Conservation (phyloP, 331 rosid species). For the Erythrophleum ivorense region DNA sequence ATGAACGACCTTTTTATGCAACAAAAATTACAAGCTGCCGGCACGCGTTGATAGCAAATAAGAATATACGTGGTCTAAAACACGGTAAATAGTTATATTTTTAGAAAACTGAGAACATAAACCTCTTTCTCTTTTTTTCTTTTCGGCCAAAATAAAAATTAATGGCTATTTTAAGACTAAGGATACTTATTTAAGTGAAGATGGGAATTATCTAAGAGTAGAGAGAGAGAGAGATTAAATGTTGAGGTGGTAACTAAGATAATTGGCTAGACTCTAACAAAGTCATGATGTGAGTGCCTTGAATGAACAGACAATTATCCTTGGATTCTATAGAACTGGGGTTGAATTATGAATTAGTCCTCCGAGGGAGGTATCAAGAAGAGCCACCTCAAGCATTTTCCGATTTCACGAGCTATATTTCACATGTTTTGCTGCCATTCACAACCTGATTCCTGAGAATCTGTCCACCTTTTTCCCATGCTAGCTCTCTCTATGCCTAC, state of each 20-base stretch:
- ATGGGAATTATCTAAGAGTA: too few relatives aligned
- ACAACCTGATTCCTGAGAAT: slow-evolving; percentile 78
- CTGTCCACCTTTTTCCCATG: slow-evolving; percentile 82
- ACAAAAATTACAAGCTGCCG: slow-evolving; percentile 8
- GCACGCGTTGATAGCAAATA: neutral
- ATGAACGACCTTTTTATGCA: neutral
- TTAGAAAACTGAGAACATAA: neutral
- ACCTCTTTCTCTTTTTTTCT: neutral
- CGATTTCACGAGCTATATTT: slow-evolving; percentile 74
- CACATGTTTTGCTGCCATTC: slow-evolving; percentile 73
- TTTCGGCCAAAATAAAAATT: neutral
- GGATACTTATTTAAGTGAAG: neutral
- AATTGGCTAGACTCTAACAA: slow-evolving; percentile 25
- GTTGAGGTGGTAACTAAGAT: slow-evolving; percentile 57
- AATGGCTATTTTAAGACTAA: neutral
- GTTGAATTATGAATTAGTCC: slow-evolving; percentile 36
- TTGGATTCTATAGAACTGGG: slow-evolving; percentile 61
- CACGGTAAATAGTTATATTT: neutral
- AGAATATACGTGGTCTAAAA: neutral
- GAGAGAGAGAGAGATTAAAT: slow-evolving; percentile 33
- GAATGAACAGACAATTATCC: slow-evolving; percentile 51
- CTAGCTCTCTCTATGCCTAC: slow-evolving; percentile 36
- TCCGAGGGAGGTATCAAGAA: slow-evolving; percentile 23
- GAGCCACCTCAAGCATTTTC: slow-evolving; percentile 71
- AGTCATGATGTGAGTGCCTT: slow-evolving; percentile 42